Percentiles rank a stretch among this genome's conserved stretches.
phyloP scores from a whole-genome alignment of 1,284 basidiomycete species.

The Rhodofomes roseus region DNA sequence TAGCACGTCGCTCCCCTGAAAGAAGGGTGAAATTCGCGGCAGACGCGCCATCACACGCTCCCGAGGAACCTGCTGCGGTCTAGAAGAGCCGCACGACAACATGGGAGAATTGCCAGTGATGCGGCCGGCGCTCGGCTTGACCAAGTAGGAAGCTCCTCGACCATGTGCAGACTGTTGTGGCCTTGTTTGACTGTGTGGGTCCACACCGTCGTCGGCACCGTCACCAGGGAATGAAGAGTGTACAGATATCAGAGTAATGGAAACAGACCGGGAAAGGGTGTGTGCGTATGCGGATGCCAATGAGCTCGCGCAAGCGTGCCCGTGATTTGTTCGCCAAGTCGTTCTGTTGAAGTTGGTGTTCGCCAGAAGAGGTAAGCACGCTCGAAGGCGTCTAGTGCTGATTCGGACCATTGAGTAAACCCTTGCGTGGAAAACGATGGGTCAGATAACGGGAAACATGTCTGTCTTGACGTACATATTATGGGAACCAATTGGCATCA shows the following conservation, averaged over 20 bases:
- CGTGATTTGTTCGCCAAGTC: no score
- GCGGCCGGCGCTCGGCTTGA: neutral
- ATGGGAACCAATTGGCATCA: no score
- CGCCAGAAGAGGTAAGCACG: no score
- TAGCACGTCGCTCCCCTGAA: neutral
- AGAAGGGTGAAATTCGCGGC: neutral
- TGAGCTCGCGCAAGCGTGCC: neutral
- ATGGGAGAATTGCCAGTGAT: neutral
- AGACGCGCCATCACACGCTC: neutral
- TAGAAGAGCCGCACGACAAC: neutral
- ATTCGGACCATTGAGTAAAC: no score
- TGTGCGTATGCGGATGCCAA: no score
- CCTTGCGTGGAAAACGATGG: no score
- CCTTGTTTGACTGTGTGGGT: neutral
- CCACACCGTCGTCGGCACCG: neutral
- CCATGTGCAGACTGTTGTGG: neutral
- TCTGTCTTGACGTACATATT: no score
- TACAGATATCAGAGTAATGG: no score
- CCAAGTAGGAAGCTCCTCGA: neutral
- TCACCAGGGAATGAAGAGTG: neutral
- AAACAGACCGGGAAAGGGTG: no score
- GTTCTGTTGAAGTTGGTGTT: no score
- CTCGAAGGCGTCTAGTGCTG: no score
- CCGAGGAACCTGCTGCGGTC: neutral
- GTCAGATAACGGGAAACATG: no score